phyloP scores from a whole-genome alignment of 495 filamentous ascomycete genomes.

The Tuber brumale region DNA sequence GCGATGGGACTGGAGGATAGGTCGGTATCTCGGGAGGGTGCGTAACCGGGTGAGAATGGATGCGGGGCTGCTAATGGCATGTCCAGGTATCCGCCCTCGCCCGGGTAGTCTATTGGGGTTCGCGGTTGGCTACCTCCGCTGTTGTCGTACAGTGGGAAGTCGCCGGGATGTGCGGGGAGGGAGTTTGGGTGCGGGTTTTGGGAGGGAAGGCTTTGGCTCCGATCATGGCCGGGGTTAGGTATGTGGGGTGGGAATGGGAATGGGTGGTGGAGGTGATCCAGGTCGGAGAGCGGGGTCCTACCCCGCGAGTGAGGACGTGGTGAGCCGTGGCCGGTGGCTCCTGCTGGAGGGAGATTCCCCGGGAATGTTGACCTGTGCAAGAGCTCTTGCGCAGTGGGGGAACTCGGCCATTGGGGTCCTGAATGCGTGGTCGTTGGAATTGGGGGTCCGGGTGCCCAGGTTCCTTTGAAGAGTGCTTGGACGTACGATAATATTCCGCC shows the following conservation, averaged over 20 bases:
- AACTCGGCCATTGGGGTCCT: background rate
- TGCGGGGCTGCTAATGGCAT: constrained; percentile 18
- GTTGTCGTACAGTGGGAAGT: background rate
- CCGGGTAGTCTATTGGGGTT: constrained; percentile 25
- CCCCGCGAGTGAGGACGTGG: background rate
- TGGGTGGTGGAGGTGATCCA: background rate
- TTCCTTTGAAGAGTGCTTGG: background rate
- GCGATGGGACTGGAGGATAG: constrained; percentile 32
- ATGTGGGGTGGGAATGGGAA: background rate
- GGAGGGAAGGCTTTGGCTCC: background rate
- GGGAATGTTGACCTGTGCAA: background rate
- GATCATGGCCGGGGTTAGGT: background rate
- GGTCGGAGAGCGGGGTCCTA: background rate
- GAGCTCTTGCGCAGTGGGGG: background rate
- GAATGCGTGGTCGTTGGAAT: background rate
- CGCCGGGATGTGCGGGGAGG: background rate
- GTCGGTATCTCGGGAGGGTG: constrained; percentile 22
- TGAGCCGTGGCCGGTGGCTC: background rate
- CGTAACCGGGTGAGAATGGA: constrained; percentile 35
- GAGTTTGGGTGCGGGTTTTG: background rate
- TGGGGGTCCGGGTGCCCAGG: background rate
- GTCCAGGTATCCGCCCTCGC: constrained; percentile 25
- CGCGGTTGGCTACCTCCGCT: background rate
- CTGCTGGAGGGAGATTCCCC: background rate
- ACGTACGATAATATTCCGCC: background rate